Base-by-base conservation (phyloP, 257 asterid species). In the Voacanga thouarsii region DNA sequence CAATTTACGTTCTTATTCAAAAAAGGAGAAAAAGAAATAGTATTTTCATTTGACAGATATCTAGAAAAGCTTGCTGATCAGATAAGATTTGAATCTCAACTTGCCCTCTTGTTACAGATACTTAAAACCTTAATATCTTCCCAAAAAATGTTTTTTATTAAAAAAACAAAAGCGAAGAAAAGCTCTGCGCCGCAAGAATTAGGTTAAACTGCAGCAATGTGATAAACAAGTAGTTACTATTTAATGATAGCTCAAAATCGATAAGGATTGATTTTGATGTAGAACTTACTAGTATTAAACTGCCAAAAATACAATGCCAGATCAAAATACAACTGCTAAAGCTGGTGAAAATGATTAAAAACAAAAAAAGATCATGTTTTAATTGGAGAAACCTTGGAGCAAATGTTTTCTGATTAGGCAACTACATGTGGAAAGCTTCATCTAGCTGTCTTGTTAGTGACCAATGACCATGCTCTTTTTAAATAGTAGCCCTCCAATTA, bases 351-450 rank as follows among this genome's bases (percentile, higher is more conserved):
- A 60, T 60, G 5, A 60, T 60, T 60, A 30, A 65, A 65, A 65
- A 65, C n/a, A 65, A 14, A 33, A 14, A 33, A 65, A 65, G 47
- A 14, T 65, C 12, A 14, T 65, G 47, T 37, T 65, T 65, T 39
- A 33, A 65, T 65, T 65, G 33, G 47, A 64, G 45, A 33, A 65
- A 37, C 10, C 44, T 16, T 33, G 44, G 21, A 65, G 45, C 23
- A 4, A 37, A 6, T 30, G 47, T 65, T 65, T 65, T 65, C 71
- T 65, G 71, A 65, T 65, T 65, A 65, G 24, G 71, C 71, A 65
- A 37, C n/a, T 10, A 11, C 57, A 60, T 24, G 67, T 60, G 67
- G 67, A 26, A 60, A 60, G 39, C 16, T 60, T 24, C 7, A 11
- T 60, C 10, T 7, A 59, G 67, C 18, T 60, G 39, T 60, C 67